Evolutionary conservation across 2,329 filamentous ascomycete species (phyloP).

Genomic region (Drechslerella coelobrocha): DNA sequence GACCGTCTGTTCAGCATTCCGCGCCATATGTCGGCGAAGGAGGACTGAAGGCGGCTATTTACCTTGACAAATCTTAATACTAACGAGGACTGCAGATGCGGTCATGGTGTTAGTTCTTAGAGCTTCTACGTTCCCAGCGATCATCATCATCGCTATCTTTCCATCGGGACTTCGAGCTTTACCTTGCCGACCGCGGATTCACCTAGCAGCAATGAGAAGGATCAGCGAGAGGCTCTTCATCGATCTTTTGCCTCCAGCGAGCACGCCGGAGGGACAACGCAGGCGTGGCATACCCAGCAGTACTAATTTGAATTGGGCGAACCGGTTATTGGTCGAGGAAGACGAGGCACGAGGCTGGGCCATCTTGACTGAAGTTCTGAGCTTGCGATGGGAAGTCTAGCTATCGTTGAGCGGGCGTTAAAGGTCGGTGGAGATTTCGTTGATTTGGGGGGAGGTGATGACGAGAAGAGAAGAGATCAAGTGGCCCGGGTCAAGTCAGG

Average conservation of each 20-base stretch:
- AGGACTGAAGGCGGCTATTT: constrained; percentile 54
- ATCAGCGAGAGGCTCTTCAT: constrained; percentile 5
- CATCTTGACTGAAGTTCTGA: constrained; percentile 40
- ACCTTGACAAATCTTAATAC: constrained; percentile 98
- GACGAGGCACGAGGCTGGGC: constrained; percentile 75
- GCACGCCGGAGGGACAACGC: constrained; percentile 7
- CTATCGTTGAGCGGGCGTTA: constrained; percentile 7
- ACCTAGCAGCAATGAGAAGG: constrained; percentile 65
- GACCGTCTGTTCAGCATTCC: constrained; percentile 17
- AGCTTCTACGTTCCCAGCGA: constrained; percentile 11
- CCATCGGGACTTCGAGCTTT: constrained; percentile 52
- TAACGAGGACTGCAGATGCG: constrained; percentile 77
- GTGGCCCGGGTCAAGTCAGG: not conserved
- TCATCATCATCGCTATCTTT: not conserved
- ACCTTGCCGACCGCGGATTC: constrained; percentile 99
- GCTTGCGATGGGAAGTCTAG: constrained; percentile 7
- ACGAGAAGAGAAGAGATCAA: not conserved
- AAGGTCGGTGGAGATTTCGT: not conserved
- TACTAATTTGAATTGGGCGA: constrained; percentile 99
- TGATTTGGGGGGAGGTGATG: not conserved
- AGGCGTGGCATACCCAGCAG: constrained; percentile 74
- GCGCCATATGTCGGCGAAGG: constrained; percentile 7
- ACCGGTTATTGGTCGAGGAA: constrained; percentile 79
- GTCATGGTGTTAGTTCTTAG: constrained; percentile 49
- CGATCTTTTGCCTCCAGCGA: not conserved